Percentiles rank a stretch among this genome's conserved stretches.
phyloP scores from a whole-genome alignment of 2,329 filamentous ascomycete species.

The Nemania abortiva region DNA sequence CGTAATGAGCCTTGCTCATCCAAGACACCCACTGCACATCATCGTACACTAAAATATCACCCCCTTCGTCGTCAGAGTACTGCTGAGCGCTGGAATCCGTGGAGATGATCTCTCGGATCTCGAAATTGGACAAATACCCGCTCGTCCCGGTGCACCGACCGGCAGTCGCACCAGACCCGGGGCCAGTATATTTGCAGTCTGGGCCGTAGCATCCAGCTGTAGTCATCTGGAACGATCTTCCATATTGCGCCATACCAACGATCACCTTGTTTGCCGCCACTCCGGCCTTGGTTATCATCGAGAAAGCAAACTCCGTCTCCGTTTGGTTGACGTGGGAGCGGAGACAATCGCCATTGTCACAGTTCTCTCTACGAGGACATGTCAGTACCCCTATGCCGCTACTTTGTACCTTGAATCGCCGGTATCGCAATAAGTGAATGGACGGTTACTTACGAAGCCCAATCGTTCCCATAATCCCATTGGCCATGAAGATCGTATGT shows the following conservation, averaged over 20 bases:
- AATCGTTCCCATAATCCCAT: slow-evolving; percentile 40
- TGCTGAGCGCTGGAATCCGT: too few species aligned
- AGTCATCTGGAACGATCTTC: too few species aligned
- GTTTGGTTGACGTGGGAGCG: slow-evolving; percentile 50
- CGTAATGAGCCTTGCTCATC: too few species aligned
- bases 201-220: slow-evolving; percentile 48
- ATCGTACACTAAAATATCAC: too few species aligned
- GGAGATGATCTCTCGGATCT: slow-evolving; percentile 53
- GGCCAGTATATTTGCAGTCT: slow-evolving; percentile 52
- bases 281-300: slow-evolving; percentile 43
- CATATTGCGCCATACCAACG: slow-evolving; percentile 37
- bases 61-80: too few species aligned
- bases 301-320: slow-evolving; percentile 47
- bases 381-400: too few species aligned
- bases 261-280: slow-evolving; percentile 40
- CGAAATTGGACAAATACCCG: slow-evolving; percentile 56
- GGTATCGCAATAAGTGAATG: too few species aligned
- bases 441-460: too few species aligned
- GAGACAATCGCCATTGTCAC: slow-evolving; percentile 44
- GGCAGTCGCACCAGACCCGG: slow-evolving; percentile 45
- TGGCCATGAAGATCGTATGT: slow-evolving; percentile 44
- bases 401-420: too few species aligned
- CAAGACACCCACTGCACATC: too few species aligned
- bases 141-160: slow-evolving; percentile 54
- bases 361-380: too few species aligned